A percentile compares a stretch with the other conserved stretches of the same genome.
phyloP scores from a whole-genome alignment of 2,329 filamentous ascomycete genomes.

The Didymella sp. region DNA sequence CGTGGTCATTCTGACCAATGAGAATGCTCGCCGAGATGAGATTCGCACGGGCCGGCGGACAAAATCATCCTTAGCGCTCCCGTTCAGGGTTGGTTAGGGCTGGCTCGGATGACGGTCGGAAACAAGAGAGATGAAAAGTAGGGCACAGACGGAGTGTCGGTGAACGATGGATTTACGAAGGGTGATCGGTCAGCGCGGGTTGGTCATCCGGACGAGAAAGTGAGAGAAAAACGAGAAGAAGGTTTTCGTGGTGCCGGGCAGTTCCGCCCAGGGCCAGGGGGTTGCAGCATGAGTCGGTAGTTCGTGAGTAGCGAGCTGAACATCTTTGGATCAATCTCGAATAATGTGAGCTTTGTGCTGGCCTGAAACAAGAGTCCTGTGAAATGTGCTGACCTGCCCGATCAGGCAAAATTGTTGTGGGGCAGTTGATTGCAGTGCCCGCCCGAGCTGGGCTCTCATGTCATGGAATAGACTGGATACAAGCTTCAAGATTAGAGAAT shows the following conservation, averaged over 20 bases:
- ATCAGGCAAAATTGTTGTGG: conserved; percentile 10
- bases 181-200: conserved; percentile 12
- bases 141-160: conserved; percentile 19
- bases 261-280: conserved; percentile 12
- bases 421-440: conserved; percentile 12
- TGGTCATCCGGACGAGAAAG: conserved; percentile 5
- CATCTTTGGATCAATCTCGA: neutral
- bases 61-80: conserved; percentile 14
- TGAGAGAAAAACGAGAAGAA: neutral
- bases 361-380: conserved; percentile 3
- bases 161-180: conserved; percentile 3
- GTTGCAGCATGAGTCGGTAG: neutral
- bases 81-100: conserved; percentile 4
- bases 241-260: conserved; percentile 14
- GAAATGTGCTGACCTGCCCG: conserved; percentile 11
- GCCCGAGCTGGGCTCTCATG: conserved; percentile 3
- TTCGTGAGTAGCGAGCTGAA: neutral
- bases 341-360: conserved; percentile 3
- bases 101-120: conserved; percentile 18
- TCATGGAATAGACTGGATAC: too few relatives aligned
- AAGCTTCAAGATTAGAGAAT: too few relatives aligned
- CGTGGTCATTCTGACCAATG: conserved; percentile 7
- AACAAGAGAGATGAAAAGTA: conserved; percentile 17
- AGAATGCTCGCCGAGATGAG: conserved; percentile 10
- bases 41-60: conserved; percentile 7